These are phyloP conservation scores for Cyberlindnera mrakii DNA, from an alignment of 805 yeast species.

Conservation along the genomic window DNA sequence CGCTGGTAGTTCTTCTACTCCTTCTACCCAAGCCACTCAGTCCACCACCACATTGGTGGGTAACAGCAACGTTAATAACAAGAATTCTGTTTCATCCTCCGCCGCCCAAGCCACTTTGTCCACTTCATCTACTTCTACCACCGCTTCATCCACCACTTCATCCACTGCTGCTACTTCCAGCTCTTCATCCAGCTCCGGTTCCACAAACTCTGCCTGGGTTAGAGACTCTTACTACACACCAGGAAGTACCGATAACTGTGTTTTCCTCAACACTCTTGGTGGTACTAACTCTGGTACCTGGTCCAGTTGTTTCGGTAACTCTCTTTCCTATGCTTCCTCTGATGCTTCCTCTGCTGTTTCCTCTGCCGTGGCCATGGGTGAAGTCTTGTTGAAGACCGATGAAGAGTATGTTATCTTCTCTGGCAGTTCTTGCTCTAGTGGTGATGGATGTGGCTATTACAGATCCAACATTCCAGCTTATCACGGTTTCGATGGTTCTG, in stretches of 20 bases:
- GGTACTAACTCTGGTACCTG: conserved; percentile 88
- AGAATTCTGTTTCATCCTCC: conserved; percentile 7
- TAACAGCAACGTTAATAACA: conserved; percentile 1
- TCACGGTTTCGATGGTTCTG: conserved; percentile 84
- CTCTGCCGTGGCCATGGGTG: conserved; percentile 60
- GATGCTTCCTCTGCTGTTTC: conserved; percentile 75
- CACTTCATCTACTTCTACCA: conserved; percentile 23
- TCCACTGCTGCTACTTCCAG: conserved; percentile 26
- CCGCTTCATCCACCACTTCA: conserved; percentile 28
- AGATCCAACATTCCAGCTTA: conserved; percentile 84
- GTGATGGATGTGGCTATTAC: conserved; percentile 72
- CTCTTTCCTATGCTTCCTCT: conserved; percentile 75
- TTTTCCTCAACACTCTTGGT: conserved; percentile 85
- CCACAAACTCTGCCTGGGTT: conserved; percentile 52
- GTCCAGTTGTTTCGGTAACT: conserved; percentile 85
- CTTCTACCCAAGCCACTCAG: conserved; percentile 23
- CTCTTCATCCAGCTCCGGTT: conserved; percentile 26
- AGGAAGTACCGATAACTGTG: conserved; percentile 64
- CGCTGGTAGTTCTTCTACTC: conserved; percentile 18
- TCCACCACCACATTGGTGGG: conserved; percentile 4
- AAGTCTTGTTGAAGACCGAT: conserved; percentile 65
- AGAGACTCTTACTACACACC: conserved; percentile 73
- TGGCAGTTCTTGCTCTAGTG: conserved; percentile 49
- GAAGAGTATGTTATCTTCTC: conserved; percentile 81
- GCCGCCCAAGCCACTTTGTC: conserved; percentile 12